Evolutionary conservation across 2,329 filamentous ascomycete species (phyloP).

Genomic region (Diaporthe australafricana): DNA sequence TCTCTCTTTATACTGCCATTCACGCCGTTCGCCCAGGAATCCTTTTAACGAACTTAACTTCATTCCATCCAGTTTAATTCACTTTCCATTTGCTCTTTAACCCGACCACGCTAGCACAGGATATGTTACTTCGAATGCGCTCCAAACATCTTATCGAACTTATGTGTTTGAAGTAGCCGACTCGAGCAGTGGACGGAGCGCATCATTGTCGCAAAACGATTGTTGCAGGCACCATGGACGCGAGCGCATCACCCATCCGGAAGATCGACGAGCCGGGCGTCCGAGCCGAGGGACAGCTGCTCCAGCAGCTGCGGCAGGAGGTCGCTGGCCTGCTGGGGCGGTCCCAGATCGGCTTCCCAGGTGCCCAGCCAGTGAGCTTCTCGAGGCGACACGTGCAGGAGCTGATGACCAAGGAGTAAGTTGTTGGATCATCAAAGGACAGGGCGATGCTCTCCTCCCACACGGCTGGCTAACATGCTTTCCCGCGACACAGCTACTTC

Average conservation of each 20-base stretch:
- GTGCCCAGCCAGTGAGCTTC: constrained; percentile 95
- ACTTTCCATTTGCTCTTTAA: neutral
- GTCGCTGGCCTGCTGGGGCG: constrained; percentile 82
- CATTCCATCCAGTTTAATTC: neutral
- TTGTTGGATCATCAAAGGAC: constrained; percentile 14
- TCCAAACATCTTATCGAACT: constrained; percentile 1
- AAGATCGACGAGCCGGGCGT: constrained; percentile 73
- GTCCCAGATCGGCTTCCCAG: constrained; percentile 79
- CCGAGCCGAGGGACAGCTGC: constrained; percentile 71
- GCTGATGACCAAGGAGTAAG: constrained; percentile 80
- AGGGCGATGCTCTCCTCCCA: neutral
- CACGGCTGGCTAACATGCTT: neutral
- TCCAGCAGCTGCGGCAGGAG: constrained; percentile 73
- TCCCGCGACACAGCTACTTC: constrained; percentile 75
- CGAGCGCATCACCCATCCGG: constrained; percentile 52
- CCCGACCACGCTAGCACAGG: neutral
- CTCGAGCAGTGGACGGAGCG: neutral
- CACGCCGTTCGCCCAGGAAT: neutral
- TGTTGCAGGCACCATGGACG: constrained; percentile 34
- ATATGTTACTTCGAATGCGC: constrained; percentile 17
- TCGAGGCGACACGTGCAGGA: constrained; percentile 84
- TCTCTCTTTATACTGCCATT: constrained; percentile 1
- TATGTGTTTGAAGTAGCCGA: constrained; percentile 27
- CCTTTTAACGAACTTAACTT: constrained; percentile 8
- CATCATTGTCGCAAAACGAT: constrained; percentile 1